Percentiles rank a stretch among this genome's conserved stretches.
Evolutionary conservation across 2,329 filamentous ascomycete species (phyloP).

Genomic region (Daldinia eschscholtzii): DNA sequence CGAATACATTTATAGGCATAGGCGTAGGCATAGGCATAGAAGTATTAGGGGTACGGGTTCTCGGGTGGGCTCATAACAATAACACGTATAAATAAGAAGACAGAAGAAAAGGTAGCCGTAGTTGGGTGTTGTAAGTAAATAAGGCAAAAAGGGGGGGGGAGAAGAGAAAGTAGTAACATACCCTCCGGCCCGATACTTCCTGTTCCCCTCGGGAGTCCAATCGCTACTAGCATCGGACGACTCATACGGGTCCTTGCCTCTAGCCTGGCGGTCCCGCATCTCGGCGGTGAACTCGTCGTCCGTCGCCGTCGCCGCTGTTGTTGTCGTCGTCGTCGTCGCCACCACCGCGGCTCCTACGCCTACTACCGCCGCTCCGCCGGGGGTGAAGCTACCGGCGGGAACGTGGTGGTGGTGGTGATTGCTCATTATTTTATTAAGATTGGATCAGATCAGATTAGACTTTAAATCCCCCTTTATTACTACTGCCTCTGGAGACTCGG

Average conservation of each 20-base stretch:
- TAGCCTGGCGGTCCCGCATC: slow-evolving; percentile 70
- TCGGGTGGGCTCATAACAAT: background rate
- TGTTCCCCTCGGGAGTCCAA: slow-evolving; percentile 34
- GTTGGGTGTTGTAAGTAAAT: background rate
- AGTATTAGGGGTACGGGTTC: background rate
- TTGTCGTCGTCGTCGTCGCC: background rate
- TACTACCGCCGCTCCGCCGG: slow-evolving; percentile 12
- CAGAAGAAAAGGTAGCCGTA: background rate
- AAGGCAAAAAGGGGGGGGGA: background rate
- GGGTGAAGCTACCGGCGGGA: slow-evolving; percentile 10
- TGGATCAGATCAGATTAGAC: background rate
- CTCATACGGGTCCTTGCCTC: slow-evolving; percentile 68
- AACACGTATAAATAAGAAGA: background rate
- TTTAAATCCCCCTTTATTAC: no score
- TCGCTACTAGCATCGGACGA: slow-evolving; percentile 46
- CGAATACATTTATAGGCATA: background rate
- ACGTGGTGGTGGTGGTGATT: slow-evolving; percentile 1
- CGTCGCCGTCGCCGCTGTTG: background rate
- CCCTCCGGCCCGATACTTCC: slow-evolving; percentile 38
- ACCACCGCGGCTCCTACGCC: slow-evolving; percentile 4
- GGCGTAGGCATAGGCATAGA: background rate
- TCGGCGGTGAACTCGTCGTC: slow-evolving; percentile 57
- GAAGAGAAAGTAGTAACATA: slow-evolving; percentile 10
- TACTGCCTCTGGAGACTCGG: background rate
- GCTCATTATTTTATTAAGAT: slow-evolving; percentile 11